phyloP scores from a whole-genome alignment of 2,329 filamentous ascomycete genomes.

The Fusarium citri region DNA sequence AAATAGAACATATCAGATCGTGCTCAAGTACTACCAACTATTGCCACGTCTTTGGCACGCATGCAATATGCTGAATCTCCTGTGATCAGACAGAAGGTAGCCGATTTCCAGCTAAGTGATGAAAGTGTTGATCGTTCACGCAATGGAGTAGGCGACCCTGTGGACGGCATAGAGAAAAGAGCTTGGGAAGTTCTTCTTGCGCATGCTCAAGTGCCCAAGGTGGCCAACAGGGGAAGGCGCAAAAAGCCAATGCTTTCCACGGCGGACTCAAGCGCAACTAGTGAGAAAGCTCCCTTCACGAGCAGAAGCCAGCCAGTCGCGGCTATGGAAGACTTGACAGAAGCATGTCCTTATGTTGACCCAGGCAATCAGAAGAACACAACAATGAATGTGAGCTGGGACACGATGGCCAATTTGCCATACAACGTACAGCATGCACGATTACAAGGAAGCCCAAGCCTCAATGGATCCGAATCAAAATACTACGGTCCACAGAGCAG shows the following conservation, averaged over 20 bases:
- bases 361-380: conserved; percentile 3
- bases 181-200: conserved; percentile 45
- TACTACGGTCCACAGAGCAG: neutral
- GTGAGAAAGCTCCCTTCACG: no score
- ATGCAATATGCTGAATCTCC: conserved; percentile 53
- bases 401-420: neutral
- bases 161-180: conserved; percentile 30
- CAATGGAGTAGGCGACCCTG: neutral
- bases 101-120: conserved; percentile 1
- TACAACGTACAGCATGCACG: neutral
- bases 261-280: neutral
- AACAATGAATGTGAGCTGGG: conserved; percentile 25
- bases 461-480: neutral
- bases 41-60: conserved; percentile 48
- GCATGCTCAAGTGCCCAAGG: conserved; percentile 20
- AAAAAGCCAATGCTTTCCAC: neutral
- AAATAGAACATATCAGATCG: conserved; percentile 45
- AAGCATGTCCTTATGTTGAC: neutral
- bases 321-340: neutral
- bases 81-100: conserved; percentile 47
- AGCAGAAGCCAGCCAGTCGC: neutral
- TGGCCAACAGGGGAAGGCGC: conserved; percentile 1
- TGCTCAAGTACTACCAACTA: conserved; percentile 44
- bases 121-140: neutral
- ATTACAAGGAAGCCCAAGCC: neutral